These are phyloP conservation scores for Fusarium sacchari DNA, from an alignment of 2,329 filamentous ascomycete species.

Conservation along the genomic window DNA sequence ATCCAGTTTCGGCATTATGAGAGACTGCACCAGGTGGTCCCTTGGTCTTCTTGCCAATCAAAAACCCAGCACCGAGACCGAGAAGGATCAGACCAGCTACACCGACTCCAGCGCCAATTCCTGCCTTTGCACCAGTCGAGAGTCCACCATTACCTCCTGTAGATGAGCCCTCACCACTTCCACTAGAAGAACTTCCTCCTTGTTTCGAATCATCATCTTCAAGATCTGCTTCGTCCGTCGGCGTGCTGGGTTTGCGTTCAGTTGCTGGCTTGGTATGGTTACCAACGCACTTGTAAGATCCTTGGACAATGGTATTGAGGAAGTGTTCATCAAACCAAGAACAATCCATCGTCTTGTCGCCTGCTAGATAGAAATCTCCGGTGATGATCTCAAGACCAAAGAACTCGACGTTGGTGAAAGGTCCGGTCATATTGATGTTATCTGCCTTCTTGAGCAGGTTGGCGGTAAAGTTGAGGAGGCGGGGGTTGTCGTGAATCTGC, in stretches of 20 bases:
- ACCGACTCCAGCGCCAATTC: background rate
- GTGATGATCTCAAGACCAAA: background rate
- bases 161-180: rapidly evolving
- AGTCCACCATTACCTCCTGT: background rate
- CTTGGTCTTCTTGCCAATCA: background rate
- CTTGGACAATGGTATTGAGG: background rate
- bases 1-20: too few relatives aligned
- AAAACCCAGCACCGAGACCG: background rate
- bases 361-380: rapidly evolving
- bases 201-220: rapidly evolving
- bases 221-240: background rate
- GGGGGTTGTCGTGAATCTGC: background rate
- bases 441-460: background rate
- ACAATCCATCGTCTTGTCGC: background rate
- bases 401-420: background rate
- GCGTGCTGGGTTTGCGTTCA: background rate
- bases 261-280: background rate
- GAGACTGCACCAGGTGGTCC: rapidly evolving
- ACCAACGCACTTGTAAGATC: background rate
- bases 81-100: background rate
- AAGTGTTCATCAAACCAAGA: background rate
- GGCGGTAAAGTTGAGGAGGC: background rate
- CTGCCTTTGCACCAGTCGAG: background rate
- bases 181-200: background rate
- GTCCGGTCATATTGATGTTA: background rate